phyloP scores from a whole-genome alignment of 345 rosid species.

The Lenwebbia sp. region DNA sequence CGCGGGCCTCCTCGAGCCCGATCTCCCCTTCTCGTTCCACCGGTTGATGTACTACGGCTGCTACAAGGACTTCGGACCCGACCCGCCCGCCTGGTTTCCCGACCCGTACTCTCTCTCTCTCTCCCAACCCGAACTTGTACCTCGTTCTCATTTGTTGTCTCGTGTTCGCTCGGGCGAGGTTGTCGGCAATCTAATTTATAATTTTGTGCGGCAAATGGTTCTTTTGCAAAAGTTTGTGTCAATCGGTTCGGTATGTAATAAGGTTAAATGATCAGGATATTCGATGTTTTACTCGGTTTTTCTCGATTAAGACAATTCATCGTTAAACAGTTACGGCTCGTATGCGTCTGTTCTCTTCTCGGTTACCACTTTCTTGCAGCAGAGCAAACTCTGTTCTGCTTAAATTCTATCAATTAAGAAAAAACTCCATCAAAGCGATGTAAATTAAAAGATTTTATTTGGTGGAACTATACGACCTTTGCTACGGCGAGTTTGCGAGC shows the following conservation, averaged over 20 bases:
- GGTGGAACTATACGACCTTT: not conserved
- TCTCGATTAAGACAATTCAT: not conserved
- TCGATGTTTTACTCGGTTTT: not conserved
- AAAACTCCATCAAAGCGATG: not conserved
- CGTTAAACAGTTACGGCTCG: not conserved
- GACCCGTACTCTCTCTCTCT: conserved; percentile 34
- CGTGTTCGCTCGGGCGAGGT: not conserved
- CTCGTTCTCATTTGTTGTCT: not conserved
- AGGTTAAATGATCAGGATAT: not conserved
- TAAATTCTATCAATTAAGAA: not conserved
- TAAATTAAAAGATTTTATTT: not conserved
- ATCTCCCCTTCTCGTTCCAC: conserved; percentile 78
- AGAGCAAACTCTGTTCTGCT: not conserved
- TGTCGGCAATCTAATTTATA: not conserved
- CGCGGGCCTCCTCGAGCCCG: conserved; percentile 40
- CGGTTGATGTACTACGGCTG: conserved; percentile 85
- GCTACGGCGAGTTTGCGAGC: not conserved
- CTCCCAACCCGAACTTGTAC: not conserved
- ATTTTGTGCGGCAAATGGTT: not conserved
- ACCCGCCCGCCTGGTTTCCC: conserved; percentile 91
- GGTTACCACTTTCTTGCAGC: not conserved
- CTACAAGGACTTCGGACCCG: conserved; percentile 68
- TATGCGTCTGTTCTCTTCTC: not conserved
- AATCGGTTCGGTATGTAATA: not conserved
- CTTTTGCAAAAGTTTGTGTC: not conserved